A percentile compares a stretch with the other conserved stretches of the same genome.
Evolutionary conservation across 2,329 filamentous ascomycete species (phyloP).

Genomic region (Colletotrichum tabaci): DNA sequence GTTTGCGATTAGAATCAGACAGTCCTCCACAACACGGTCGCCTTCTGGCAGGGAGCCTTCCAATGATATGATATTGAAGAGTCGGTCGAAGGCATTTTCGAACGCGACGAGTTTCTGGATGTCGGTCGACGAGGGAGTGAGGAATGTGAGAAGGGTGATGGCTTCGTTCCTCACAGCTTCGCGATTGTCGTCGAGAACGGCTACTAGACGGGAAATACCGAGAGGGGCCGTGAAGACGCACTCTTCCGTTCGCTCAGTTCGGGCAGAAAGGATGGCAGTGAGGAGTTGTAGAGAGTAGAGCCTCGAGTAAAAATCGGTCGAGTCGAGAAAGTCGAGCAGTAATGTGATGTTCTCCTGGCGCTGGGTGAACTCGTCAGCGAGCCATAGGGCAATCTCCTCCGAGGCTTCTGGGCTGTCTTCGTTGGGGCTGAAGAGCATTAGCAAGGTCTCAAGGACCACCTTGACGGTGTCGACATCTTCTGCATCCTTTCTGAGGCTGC

Average conservation of each 20-base stretch:
- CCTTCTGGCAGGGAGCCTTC: slow-evolving; percentile 89
- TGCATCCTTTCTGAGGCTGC: slow-evolving; percentile 86
- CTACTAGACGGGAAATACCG: slow-evolving; percentile 89
- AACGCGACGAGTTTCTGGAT: slow-evolving; percentile 97
- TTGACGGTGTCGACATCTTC: slow-evolving; percentile 98
- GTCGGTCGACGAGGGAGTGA: slow-evolving; percentile 89
- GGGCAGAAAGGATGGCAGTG: slow-evolving; percentile 85
- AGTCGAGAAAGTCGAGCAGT: slow-evolving; percentile 90
- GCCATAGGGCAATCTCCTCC: slow-evolving; percentile 95
- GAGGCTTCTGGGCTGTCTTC: slow-evolving; percentile 88
- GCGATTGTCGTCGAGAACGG: slow-evolving; percentile 84
- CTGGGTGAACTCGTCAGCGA: slow-evolving; percentile 98
- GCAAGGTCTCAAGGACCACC: slow-evolving; percentile 91
- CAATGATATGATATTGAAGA: slow-evolving; percentile 84
- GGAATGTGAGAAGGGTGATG: slow-evolving; percentile 86
- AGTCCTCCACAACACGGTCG: slow-evolving; percentile 91
- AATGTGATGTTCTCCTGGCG: slow-evolving; percentile 96
- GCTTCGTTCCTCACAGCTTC: slow-evolving; percentile 93
- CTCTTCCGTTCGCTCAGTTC: slow-evolving; percentile 93
- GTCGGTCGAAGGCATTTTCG: slow-evolving; percentile 90
- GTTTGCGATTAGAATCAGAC: slow-evolving; percentile 90
- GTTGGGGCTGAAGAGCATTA: slow-evolving; percentile 88
- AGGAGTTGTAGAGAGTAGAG: slow-evolving; percentile 93
- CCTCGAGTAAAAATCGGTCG: slow-evolving; percentile 89
- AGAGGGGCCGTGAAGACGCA: slow-evolving; percentile 91